Evolutionary conservation across 164 flowering plant genomes (phyloP).

Genomic region (Magnolia kwangsiensis): DNA sequence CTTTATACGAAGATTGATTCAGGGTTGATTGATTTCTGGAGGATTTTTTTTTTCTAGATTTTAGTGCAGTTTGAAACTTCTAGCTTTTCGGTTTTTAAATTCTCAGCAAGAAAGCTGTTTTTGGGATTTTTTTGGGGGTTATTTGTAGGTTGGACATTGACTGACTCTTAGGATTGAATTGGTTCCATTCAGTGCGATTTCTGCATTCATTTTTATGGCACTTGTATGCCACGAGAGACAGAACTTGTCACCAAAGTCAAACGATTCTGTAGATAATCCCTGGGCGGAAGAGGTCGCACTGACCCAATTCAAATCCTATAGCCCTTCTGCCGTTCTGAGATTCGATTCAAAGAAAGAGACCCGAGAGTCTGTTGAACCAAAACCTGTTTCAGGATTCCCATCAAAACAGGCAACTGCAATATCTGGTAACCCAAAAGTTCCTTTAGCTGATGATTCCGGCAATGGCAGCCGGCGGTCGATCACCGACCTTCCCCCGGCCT

Average conservation of each 20-base stretch:
- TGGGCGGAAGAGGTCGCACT: slow-evolving; percentile 16
- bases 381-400: slow-evolving; percentile 9
- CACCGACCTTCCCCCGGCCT: slow-evolving; percentile 72
- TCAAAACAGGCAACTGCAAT: slow-evolving; percentile 14
- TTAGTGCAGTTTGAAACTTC: background rate
- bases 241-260: slow-evolving; percentile 16
- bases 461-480: slow-evolving; percentile 30
- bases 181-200: background rate
- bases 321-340: background rate
- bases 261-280: slow-evolving; percentile 20
- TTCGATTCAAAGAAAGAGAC: slow-evolving; percentile 8
- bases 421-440: slow-evolving; percentile 9
- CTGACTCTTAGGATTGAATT: slow-evolving; percentile 5
- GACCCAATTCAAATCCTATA: background rate
- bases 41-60: background rate
- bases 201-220: slow-evolving; percentile 55
- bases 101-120: background rate
- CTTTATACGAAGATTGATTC: background rate
- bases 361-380: slow-evolving; percentile 3
- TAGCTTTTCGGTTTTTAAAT: background rate
- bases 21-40: background rate
- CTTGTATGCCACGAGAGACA: slow-evolving; percentile 55
- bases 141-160: too few relatives aligned
- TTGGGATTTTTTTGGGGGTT: background rate
- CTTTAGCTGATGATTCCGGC: slow-evolving; percentile 22